Conservation (phyloP, 202 grass and related monocot species). For the Eragrostis tef region DNA sequence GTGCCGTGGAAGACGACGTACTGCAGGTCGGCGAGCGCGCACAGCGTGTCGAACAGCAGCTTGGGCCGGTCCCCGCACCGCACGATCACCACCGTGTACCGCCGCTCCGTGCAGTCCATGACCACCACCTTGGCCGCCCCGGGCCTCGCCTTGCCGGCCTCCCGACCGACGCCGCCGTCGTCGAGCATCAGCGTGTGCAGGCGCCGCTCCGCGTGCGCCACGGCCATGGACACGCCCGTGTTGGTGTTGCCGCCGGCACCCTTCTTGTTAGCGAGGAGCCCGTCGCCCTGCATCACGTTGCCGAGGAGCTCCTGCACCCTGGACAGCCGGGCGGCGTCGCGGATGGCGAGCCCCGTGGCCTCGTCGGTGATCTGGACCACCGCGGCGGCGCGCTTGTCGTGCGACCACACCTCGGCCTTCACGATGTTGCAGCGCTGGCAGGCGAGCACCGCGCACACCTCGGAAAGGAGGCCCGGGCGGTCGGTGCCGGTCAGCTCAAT, state of each 20-base stretch:
- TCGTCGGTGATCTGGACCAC: conserved; percentile 64
- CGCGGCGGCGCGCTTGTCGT: conserved; percentile 55
- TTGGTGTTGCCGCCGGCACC: background rate
- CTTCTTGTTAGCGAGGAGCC: background rate
- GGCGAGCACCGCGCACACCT: conserved; percentile 69
- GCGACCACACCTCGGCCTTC: conserved; percentile 67
- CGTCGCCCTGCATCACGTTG: conserved; percentile 55
- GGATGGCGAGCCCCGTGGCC: conserved; percentile 39
- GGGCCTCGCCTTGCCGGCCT: background rate
- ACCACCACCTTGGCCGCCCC: conserved; percentile 13
- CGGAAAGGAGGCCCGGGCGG: conserved; percentile 72
- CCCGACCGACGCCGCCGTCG: background rate
- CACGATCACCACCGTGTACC: conserved; percentile 58
- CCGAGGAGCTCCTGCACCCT: conserved; percentile 56
- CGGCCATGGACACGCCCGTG: conserved; percentile 2
- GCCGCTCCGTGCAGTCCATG: conserved; percentile 53
- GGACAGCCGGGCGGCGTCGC: conserved; percentile 38
- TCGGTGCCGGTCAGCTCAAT: conserved; percentile 66
- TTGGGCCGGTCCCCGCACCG: conserved; percentile 56
- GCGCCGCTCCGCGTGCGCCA: conserved; percentile 41
- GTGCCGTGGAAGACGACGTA: conserved; percentile 67
- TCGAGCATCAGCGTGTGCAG: conserved; percentile 56
- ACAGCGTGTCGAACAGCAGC: conserved; percentile 64
- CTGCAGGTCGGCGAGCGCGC: conserved; percentile 56
- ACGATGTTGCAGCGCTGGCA: conserved; percentile 66